A percentile compares a stretch with the other conserved stretches of the same genome.
These are phyloP conservation scores for Linnemannia zychae DNA, from an alignment of 192 early-diverging fungal genomes.

Conservation along the genomic window DNA sequence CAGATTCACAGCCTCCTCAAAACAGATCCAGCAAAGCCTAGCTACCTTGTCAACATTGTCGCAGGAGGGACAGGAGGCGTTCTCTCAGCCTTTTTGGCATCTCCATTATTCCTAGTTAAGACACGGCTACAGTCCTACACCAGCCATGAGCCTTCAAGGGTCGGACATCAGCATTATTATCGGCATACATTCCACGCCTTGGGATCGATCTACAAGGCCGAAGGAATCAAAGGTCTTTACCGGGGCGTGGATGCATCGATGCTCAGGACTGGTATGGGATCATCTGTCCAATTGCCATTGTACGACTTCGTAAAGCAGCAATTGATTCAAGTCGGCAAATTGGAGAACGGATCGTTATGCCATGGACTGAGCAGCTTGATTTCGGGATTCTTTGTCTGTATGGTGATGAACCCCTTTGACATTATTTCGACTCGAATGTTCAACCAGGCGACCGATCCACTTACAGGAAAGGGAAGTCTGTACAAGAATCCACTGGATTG, in stretches of 20 bases:
- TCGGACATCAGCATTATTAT: conserved; percentile 92
- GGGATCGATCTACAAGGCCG: conserved; percentile 71
- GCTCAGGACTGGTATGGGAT: conserved; percentile 89
- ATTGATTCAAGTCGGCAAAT: conserved; percentile 68
- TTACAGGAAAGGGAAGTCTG: conserved; percentile 64
- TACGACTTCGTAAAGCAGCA: conserved; percentile 87
- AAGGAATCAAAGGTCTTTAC: conserved; percentile 87
- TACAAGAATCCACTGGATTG: conserved; percentile 91
- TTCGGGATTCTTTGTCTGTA: conserved; percentile 87
- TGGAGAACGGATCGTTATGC: conserved; percentile 71
- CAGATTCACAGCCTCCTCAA: conserved; percentile 61
- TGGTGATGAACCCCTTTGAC: conserved; percentile 97
- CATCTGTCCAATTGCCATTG: conserved; percentile 89
- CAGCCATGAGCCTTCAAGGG: conserved; percentile 64
- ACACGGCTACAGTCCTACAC: conserved; percentile 87
- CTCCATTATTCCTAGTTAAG: conserved; percentile 93
- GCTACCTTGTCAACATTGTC: conserved; percentile 74
- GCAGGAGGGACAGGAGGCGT: conserved; percentile 85
- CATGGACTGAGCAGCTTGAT: conserved; percentile 85
- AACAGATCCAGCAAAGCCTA: conserved; percentile 48
- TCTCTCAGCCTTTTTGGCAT: conserved; percentile 84
- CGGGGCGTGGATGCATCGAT: conserved; percentile 91
- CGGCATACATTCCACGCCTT: conserved; percentile 75
- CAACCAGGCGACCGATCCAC: conserved; percentile 73
- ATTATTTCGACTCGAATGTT: conserved; percentile 96